A percentile compares a stretch with the other conserved stretches of the same genome.
Conservation (phyloP, 768 basidiomycete species). For the Tricholoma terreum region DNA sequence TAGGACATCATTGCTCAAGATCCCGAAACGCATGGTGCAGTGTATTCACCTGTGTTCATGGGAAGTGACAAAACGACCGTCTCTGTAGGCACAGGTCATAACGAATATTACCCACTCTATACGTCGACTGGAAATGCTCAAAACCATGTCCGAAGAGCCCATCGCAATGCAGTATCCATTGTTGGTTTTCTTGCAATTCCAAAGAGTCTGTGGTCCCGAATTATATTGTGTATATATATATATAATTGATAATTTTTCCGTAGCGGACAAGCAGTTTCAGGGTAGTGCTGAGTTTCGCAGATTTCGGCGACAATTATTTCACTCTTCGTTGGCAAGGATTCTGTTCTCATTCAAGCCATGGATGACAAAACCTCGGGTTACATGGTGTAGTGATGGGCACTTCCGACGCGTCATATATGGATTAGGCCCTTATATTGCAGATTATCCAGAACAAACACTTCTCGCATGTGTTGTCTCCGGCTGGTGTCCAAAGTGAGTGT, state of each 20-base stretch:
- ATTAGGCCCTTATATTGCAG: slow-evolving; percentile 27
- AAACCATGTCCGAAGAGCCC: slow-evolving; percentile 29
- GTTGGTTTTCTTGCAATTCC: slow-evolving; percentile 10
- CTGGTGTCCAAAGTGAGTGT: slow-evolving; percentile 26
- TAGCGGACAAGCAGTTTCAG: slow-evolving; percentile 4
- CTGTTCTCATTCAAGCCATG: slow-evolving; percentile 14
- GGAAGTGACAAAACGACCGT: slow-evolving; percentile 39
- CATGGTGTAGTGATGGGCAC: slow-evolving; percentile 24
- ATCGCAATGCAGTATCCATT: slow-evolving; percentile 24
- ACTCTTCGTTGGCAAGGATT: slow-evolving; percentile 18
- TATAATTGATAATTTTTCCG: neutral
- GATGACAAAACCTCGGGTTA: slow-evolving; percentile 24
- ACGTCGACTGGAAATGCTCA: slow-evolving; percentile 29
- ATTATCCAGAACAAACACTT: slow-evolving; percentile 26
- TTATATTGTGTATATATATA: neutral
- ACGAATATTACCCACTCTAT: slow-evolving; percentile 35
- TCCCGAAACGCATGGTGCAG: slow-evolving; percentile 21
- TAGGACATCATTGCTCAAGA: slow-evolving; percentile 24
- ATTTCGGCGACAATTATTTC: slow-evolving; percentile 21
- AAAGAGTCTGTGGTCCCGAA: slow-evolving; percentile 1
- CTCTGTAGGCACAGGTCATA: slow-evolving; percentile 35
- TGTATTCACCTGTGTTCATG: slow-evolving; percentile 31
- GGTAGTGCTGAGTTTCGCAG: slow-evolving; percentile 10
- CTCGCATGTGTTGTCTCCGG: slow-evolving; percentile 21
- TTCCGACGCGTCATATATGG: slow-evolving; percentile 21